Evolutionary conservation across 306 rosid species (phyloP).

Genomic region (Glycyrrhiza uralensis): DNA sequence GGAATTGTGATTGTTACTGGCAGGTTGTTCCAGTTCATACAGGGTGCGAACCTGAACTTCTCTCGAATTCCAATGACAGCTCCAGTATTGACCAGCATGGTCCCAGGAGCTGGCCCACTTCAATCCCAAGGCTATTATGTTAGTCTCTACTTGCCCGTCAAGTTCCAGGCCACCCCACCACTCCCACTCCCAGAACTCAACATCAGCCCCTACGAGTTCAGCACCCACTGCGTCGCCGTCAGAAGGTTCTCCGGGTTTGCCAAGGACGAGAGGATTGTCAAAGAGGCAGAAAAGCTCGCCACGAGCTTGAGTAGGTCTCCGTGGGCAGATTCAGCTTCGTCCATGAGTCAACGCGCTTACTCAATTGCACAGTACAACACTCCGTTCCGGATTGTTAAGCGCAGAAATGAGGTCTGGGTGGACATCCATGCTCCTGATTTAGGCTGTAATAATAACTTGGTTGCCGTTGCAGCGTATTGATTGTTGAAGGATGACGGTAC

Average conservation of each 20-base stretch:
- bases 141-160: slow-evolving; percentile 56
- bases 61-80: slow-evolving; percentile 69
- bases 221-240: slow-evolving; percentile 54
- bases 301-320: slow-evolving; percentile 54
- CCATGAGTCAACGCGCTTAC: slow-evolving; percentile 44
- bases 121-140: slow-evolving; percentile 64
- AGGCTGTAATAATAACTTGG: slow-evolving; percentile 31
- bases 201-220: slow-evolving; percentile 42
- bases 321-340: slow-evolving; percentile 55
- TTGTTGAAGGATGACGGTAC: background rate
- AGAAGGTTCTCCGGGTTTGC: slow-evolving; percentile 72
- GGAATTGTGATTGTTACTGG: background rate
- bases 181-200: slow-evolving; percentile 67
- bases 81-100: slow-evolving; percentile 65
- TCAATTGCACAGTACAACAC: slow-evolving; percentile 71
- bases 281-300: slow-evolving; percentile 75
- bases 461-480: slow-evolving; percentile 43
- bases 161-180: slow-evolving; percentile 67
- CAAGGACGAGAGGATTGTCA: slow-evolving; percentile 53
- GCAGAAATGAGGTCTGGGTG: slow-evolving; percentile 79
- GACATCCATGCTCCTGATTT: slow-evolving; percentile 47
- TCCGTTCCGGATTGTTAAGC: slow-evolving; percentile 49
- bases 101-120: slow-evolving; percentile 61
- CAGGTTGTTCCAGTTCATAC: slow-evolving; percentile 76
- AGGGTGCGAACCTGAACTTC: slow-evolving; percentile 85